These are phyloP conservation scores for Diplotaxis tenuifolia DNA, from an alignment of 345 rosid species.

Conservation along the genomic window DNA sequence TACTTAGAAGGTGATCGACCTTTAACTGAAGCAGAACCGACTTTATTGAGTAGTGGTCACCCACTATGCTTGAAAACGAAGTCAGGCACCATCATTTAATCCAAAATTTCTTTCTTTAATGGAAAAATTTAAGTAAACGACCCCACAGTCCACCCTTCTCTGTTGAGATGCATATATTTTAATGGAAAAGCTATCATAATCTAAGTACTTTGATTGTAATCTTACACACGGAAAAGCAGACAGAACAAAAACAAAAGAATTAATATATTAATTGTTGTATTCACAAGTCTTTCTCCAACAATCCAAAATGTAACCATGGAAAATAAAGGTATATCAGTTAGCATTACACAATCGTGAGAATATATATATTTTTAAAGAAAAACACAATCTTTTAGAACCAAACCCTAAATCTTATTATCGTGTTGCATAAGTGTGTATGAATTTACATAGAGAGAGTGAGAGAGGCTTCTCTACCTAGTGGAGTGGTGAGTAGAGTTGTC, in stretches of 20 bases:
- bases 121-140: slow-evolving; percentile 24
- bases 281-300: slow-evolving; percentile 16
- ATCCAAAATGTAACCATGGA: slow-evolving; percentile 9
- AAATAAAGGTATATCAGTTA: slow-evolving; percentile 1
- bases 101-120: slow-evolving; percentile 24
- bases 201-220: slow-evolving; percentile 31
- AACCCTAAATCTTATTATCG: slow-evolving; percentile 23
- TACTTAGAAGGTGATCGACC: slow-evolving; percentile 44
- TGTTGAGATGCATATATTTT: neutral
- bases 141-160: slow-evolving; percentile 29
- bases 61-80: slow-evolving; percentile 67
- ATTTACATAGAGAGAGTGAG: neutral
- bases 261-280: neutral
- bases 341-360: neutral
- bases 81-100: slow-evolving; percentile 27
- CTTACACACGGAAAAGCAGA: slow-evolving; percentile 35
- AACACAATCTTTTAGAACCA: slow-evolving; percentile 4
- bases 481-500: slow-evolving; percentile 3
- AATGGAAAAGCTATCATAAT: slow-evolving; percentile 28
- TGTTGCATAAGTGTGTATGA: neutral
- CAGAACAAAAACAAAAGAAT: neutral
- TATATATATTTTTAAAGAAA: neutral
- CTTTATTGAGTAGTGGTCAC: slow-evolving; percentile 35
- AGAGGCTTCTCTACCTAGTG: slow-evolving; percentile 13
- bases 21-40: slow-evolving; percentile 36